Base-by-base conservation (phyloP, 1,139 yeast genomes). In the Ogataea hybrid region DNA sequence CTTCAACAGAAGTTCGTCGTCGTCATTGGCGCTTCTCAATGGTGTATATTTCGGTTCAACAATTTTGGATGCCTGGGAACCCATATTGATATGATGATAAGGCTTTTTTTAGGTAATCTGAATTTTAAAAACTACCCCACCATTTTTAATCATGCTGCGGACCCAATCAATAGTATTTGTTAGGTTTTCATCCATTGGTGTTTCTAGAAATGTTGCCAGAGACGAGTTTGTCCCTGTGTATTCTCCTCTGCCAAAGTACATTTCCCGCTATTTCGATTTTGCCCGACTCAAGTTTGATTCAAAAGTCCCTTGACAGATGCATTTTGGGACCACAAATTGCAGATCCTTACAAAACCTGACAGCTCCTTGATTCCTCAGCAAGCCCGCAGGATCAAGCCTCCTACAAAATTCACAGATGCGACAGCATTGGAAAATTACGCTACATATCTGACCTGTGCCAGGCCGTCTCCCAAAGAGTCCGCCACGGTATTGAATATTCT, bases 1-100 rank as follows among this genome's bases (percentile, higher is more conserved):
- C 42, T 60, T 60, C 25, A 47, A 37, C 11, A 60, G 53, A 9
- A 60, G 42, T 33, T 58, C 63, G 22, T 59, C 63, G 36, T 57
- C 60, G 10, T 47, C 56, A 2, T 48, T 22, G 9, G 36, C 23
- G 16, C 43, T 25, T 23, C 39, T 46, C 17, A 44, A 44, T 18
- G 51, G 46, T 2, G 53, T 50, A 41, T 41, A 57, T 20, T 53
- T 53, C 10, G 60, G 53, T 22, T 47, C 42, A 12, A 39, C 25
- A 14, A 43, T 44, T 38, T 55, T 57, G 5, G 64, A 59, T 25
- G 52, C 30, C 29, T 37, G 51, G 35, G 55, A 50, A 12, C 63
- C 63, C 63, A 59, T 59, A 14, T 16, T 42, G 33, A 10, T 16
- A 17, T 17, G 9, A 32, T 20, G 35, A 34, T 34, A 37, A 37